phyloP scores from a whole-genome alignment of 2,329 filamentous ascomycete genomes.

The Xylariaceae sp. region DNA sequence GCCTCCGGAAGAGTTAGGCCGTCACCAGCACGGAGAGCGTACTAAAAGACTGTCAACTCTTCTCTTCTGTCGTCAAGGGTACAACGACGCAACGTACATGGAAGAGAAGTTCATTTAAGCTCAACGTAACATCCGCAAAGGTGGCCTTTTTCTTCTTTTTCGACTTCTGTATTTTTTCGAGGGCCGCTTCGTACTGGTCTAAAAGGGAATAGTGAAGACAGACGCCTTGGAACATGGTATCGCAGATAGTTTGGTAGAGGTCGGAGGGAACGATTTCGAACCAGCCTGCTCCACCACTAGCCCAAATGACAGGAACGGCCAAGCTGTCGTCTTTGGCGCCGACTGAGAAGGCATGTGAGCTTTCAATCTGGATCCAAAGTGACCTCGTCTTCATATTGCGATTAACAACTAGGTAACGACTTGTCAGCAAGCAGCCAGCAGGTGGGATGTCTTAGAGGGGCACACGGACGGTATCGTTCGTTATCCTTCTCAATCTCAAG shows the following conservation, averaged over 20 bases:
- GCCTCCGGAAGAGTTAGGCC: conserved; percentile 59
- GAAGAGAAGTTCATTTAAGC: conserved; percentile 46
- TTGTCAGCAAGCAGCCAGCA: conserved; percentile 3
- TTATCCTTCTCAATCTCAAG: conserved; percentile 58
- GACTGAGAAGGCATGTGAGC: conserved; percentile 59
- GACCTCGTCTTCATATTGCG: conserved; percentile 38
- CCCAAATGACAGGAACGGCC: conserved; percentile 68
- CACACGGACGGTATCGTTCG: conserved; percentile 46
- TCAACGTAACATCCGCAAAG: conserved; percentile 36
- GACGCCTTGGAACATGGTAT: conserved; percentile 68
- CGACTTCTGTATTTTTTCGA: conserved; percentile 42
- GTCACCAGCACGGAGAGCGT: conserved; percentile 59
- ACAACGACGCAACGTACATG: conserved; percentile 35
- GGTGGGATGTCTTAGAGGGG: background rate
- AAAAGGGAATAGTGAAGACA: conserved; percentile 68
- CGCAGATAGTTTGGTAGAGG: conserved; percentile 62
- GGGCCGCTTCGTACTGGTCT: conserved; percentile 58
- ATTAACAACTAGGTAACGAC: conserved; percentile 42
- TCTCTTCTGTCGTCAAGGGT: background rate
- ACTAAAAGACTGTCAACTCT: conserved; percentile 44
- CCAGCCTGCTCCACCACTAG: conserved; percentile 69
- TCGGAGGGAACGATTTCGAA: conserved; percentile 69
- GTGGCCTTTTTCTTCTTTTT: conserved; percentile 43
- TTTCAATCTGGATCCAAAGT: conserved; percentile 61
- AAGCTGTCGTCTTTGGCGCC: conserved; percentile 56